phyloP scores from a whole-genome alignment of 2,329 filamentous ascomycete species.

The Canariomyces notabilis region DNA sequence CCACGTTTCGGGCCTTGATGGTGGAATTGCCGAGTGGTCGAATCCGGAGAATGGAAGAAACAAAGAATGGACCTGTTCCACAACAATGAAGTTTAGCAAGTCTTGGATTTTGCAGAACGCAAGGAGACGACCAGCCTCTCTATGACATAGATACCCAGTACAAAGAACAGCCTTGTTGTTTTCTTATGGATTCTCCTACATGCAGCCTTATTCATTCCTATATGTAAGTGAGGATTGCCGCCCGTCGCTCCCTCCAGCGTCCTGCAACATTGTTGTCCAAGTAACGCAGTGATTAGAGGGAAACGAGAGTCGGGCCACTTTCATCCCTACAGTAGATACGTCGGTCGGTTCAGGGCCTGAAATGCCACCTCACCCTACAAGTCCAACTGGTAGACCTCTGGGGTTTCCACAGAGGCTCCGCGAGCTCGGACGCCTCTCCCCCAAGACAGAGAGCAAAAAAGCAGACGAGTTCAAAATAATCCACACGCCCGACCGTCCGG shows the following conservation, averaged over 20 bases:
- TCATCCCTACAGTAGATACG: background rate
- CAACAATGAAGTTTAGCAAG: slow-evolving; percentile 5
- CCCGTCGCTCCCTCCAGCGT: too few relatives aligned
- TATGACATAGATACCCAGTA: background rate
- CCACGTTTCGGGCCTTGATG: background rate
- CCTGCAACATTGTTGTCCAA: too few relatives aligned
- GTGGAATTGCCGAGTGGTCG: slow-evolving; percentile 10
- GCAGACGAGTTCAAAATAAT: slow-evolving; percentile 8
- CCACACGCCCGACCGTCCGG: slow-evolving; percentile 26
- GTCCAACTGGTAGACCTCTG: background rate
- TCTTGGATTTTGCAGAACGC: background rate
- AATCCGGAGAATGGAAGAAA: slow-evolving; percentile 5
- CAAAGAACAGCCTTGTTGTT: slow-evolving; percentile 13
- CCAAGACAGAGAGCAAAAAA: slow-evolving; percentile 6
- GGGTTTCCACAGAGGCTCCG: slow-evolving; percentile 19
- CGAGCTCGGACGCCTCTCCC: slow-evolving; percentile 10
- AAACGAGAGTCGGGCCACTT: background rate
- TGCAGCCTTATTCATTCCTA: background rate
- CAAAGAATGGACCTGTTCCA: slow-evolving; percentile 11
- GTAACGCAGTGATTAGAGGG: too few relatives aligned
- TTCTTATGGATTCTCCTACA: slow-evolving; percentile 2
- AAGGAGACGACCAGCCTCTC: background rate
- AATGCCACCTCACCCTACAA: slow-evolving; percentile 4
- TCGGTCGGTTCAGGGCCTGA: too few relatives aligned
- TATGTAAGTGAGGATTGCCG: too few relatives aligned